Evolutionary conservation across 2,329 filamentous ascomycete genomes (phyloP), one percentile per base, ranked within the genome.

Genomic region (Arthrobotrys pseudoclavata): DNA sequence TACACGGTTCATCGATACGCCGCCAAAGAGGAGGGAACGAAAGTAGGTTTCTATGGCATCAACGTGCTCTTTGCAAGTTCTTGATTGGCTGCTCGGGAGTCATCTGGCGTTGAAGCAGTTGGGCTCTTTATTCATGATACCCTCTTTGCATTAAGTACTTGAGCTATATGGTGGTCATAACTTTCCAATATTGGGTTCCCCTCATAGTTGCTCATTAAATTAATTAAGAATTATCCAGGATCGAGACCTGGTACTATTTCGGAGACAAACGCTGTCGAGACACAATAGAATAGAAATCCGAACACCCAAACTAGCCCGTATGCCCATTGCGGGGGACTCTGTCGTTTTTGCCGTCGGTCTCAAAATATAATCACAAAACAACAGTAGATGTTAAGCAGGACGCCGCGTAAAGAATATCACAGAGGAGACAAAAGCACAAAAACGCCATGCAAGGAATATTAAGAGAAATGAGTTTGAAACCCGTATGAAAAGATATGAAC

Each of bases 1-100:
- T 15, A 57, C 74, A 22, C 60, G 74, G 20, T 71, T 77, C 29
- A 34, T 77, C 9, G 67, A 71, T 67, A 40, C 53, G 9, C 61
- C 61, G 4, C 67, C 61, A 22, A 71, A 60, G 45, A 67, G 67
- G 37, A 12, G 34, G 40, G 64, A 47, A 15, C 66, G 48, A 29
- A 64, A 24, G 18, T 67, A 47, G 29, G 9, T 1, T 10, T 40
- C 6, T 31, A 15, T 18, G 24, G 20, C n/a, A 31, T 55, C 31
- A 37, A 20, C 42, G 2, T 45, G 42, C 26, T 12, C 13, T 64
- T 37, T 31, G 37, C 3, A 7, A 13, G 22, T 34, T 31, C n/a
- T 31, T 48, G 2, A 9, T n/a, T 47, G 15, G 15, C 5, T 62
- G 20, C 7, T 2, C 20, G 3, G 10, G 18, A 34, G 26, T 57